Evolutionary conservation across 169 alveolate genomes (phyloP).

Genomic region (Prorocentrum cordatum): DNA sequence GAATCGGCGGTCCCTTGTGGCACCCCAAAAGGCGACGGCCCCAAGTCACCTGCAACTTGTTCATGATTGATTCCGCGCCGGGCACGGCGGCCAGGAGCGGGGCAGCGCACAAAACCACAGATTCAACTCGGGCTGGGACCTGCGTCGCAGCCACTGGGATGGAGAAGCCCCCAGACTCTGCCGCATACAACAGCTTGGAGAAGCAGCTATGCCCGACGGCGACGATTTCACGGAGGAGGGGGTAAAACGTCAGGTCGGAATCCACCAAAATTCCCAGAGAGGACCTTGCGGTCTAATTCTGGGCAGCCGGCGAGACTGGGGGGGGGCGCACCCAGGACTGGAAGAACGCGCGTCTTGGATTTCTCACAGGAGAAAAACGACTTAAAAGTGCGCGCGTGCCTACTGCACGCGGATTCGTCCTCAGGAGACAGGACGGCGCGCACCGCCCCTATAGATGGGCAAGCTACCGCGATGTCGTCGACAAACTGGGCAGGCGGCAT

Average conservation of each 20-base stretch:
- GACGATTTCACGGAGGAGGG: background rate
- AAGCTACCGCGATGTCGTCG: background rate
- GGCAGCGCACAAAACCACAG: background rate
- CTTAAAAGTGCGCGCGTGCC: background rate
- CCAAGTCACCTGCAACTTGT: slow-evolving; percentile 8
- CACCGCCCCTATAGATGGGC: background rate
- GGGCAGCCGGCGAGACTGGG: background rate
- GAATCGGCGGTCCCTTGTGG: background rate
- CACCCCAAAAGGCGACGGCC: background rate
- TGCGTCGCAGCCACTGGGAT: background rate
- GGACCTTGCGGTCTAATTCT: background rate
- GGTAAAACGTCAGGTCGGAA: background rate
- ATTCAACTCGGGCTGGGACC: background rate
- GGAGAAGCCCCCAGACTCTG: background rate
- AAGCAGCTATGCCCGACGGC: background rate
- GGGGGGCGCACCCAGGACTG: background rate
- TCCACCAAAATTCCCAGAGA: background rate
- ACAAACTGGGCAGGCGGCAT: too few relatives aligned
- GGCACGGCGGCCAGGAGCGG: background rate
- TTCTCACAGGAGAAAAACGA: background rate
- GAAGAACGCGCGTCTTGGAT: background rate
- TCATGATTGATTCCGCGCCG: background rate
- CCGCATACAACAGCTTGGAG: background rate
- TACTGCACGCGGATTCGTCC: background rate
- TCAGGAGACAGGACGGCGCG: background rate